Base-by-base conservation (phyloP, 2,329 filamentous ascomycete genomes). In the Orbilia blumenaviensis region DNA sequence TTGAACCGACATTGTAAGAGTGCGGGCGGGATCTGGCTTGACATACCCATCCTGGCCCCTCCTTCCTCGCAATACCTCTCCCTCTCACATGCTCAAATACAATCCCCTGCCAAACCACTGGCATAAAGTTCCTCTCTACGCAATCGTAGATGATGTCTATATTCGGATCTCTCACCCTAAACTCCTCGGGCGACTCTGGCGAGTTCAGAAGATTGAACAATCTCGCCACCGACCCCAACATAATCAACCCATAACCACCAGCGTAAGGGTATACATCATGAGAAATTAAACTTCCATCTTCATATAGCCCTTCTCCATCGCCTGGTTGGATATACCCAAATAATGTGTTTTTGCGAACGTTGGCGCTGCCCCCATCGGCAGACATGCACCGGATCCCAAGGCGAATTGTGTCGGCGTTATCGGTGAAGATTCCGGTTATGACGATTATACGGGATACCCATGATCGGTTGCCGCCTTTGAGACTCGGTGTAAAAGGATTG, bases 221-320 rank as follows among this genome's bases (percentile, higher is more conserved):
- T 10, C n/a, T n/a, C 4, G 56, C 54, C 2, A 75, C 3, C 1
- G 63, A 68, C 0, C 34, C 29, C 10, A 75, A 27, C 71, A 75
- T 75, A 8, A 41, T 25, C 8, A 75, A 29, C 2, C 71, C 71
- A 38, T 75, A 75, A 5, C 71, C 77, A 1, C 77, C 77, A 21
- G 77, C 72, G 27, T 78, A 78, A 0, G 72, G 52, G 44, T 78
- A 78, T 2, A 78, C 63, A 36, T 77, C 54, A 50, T 78, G 77
- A 18, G 72, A 73, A 1, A 78, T 63, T 16, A 76, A 42, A 63
- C 72, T 78, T 0, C 77, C 77, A 32, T 78, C 77, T 38, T 63
- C 29, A 34, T 75, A 75, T 10, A 75, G 6, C n/a, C 71, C 71
- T 25, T 75, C 71, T 3, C 71, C 71, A 3, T 63, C 71, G 6